Evolutionary conservation across 139 green algal genomes (phyloP).

Genomic region (Haematococcus sp.): DNA sequence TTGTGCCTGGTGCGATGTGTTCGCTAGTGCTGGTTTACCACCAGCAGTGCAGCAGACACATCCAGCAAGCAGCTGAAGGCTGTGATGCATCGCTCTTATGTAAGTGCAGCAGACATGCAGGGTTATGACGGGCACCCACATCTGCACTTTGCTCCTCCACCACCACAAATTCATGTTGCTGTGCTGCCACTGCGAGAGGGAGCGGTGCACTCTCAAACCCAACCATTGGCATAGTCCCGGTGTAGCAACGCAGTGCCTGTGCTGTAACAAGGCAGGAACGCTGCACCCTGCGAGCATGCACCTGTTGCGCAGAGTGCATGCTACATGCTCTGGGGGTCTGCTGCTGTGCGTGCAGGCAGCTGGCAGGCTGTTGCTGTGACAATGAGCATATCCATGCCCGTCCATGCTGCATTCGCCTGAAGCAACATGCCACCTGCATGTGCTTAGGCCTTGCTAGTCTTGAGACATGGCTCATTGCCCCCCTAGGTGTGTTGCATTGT

Average conservation of each 20-base stretch:
- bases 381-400: background rate
- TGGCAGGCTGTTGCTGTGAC: no score
- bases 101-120: background rate
- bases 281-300: no score
- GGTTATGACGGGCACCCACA: background rate
- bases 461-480: no score
- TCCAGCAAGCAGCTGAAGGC: background rate
- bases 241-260: background rate
- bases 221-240: background rate
- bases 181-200: background rate
- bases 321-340: no score
- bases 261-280: no score
- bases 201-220: background rate
- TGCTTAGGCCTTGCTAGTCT: no score
- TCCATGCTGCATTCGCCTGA: no score
- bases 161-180: slow-evolving; percentile 2
- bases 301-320: no score
- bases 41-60: background rate
- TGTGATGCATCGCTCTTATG: background rate
- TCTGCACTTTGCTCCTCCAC: background rate
- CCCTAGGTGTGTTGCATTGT: no score
- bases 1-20: no score
- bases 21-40: background rate
- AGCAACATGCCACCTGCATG: no score
- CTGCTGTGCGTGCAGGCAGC: no score